Evolutionary conservation across 208 protist species (phyloP).

Genomic region (Trypanosomatidae sp.): DNA sequence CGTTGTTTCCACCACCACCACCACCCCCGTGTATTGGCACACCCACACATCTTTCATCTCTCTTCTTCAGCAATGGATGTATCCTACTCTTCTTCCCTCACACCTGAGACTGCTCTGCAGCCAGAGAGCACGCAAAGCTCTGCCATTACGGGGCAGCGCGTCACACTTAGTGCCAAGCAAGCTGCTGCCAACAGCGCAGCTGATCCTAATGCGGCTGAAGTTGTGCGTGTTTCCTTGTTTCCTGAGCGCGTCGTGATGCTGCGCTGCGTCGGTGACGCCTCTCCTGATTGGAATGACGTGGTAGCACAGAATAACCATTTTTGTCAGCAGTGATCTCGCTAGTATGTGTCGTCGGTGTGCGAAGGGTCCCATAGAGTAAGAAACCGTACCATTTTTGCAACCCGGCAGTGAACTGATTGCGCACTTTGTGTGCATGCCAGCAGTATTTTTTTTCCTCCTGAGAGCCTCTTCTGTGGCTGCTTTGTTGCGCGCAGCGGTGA

Average conservation of each 20-base stretch:
- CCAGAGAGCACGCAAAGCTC: neutral
- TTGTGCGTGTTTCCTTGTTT: conserved; percentile 29
- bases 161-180: conserved; percentile 38
- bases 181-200: conserved; percentile 10
- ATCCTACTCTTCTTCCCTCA: neutral
- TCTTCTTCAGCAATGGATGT: neutral
- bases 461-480: neutral
- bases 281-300: conserved; percentile 36
- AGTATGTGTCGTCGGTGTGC: neutral
- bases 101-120: neutral
- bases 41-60: neutral
- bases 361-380: neutral
- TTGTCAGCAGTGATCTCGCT: neutral
- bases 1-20: too few relatives aligned
- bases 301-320: conserved; percentile 11
- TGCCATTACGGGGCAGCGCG: conserved; percentile 24
- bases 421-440: neutral
- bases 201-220: conserved; percentile 27
- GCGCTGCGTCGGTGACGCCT: conserved; percentile 17
- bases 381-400: neutral
- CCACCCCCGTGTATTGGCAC: neutral
- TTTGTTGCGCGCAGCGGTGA: neutral
- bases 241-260: conserved; percentile 27
- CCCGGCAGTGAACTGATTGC: neutral
- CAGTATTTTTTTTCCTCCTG: neutral